Base-by-base conservation (phyloP, 2,329 filamentous ascomycete genomes). In the Pseudogymnoascus sp. region DNA sequence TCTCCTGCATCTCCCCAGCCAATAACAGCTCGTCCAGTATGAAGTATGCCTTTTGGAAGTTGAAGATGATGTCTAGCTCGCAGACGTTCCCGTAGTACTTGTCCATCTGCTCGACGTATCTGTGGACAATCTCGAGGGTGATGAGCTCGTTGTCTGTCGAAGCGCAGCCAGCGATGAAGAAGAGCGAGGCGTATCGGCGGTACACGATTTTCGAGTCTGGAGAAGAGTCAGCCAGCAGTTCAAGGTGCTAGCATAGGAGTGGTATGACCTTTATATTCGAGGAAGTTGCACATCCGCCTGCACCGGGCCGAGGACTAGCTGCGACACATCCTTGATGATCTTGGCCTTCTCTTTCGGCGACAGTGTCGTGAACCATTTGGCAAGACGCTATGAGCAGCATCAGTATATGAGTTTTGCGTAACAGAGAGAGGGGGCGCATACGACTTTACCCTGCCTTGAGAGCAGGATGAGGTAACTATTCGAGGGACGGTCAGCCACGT, bases 41-140 rank as follows among this genome's bases (percentile, higher is more conserved):
- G 78, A 97, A 99, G 78, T 99, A 99, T 64, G 95, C 95, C 78
- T 99, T 99, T 71, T 96, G 96, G 77, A 99, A 99, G 75, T 96
- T 97, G 85, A 99, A 99, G 76, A 99, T 99, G 78, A 97, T 97
- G 76, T 97, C 93, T 67, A 99, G 85, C 80, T 99, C 95, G 87
- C 95, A 99, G 64, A 99, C 95, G 76, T 99, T 99, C 77, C 95
- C 95, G 77, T 97, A 99, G 81, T 99, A 99, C 77, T 99, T 99
- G 83, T 99, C 95, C 95, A 99, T 99, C 79, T 99, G 95, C 78
- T 99, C 95, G 74, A 99, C 95, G 76, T 99, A 99, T 78, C 95
- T 91, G 77, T 99, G 95, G 72, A 99, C 96, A 74, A 99, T 92
- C 77, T 99, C 95, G 74, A 99, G 91, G 23, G 91, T 96, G 75